phyloP scores from a whole-genome alignment of 139 green algal genomes.

The Chlamydomonas sphaeroides region DNA sequence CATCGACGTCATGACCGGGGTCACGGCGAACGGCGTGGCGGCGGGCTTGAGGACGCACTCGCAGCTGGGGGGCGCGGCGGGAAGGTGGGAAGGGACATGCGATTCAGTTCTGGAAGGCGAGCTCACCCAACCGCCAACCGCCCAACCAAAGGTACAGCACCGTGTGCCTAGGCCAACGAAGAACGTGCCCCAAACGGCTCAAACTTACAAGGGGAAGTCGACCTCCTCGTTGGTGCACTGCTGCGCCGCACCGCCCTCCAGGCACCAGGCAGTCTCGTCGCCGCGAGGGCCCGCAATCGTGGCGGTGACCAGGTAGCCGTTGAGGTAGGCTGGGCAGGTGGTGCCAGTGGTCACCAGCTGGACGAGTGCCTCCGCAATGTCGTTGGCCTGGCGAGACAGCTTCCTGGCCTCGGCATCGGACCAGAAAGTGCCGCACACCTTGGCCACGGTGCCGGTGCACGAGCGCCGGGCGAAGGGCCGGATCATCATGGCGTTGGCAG shows the following conservation, averaged over 20 bases:
- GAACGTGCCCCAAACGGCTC: too few relatives aligned
- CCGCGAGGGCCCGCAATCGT: background rate
- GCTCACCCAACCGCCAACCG: too few relatives aligned
- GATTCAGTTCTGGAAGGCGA: too few relatives aligned
- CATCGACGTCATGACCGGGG: too few relatives aligned
- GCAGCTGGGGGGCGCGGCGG: too few relatives aligned
- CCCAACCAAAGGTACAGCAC: too few relatives aligned
- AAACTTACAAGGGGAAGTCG: too few relatives aligned
- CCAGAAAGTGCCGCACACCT: slow-evolving; percentile 14
- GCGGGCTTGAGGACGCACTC: background rate
- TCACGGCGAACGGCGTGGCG: background rate
- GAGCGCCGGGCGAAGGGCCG: background rate
- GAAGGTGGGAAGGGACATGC: too few relatives aligned
- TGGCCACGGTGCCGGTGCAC: background rate
- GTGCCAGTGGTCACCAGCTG: background rate
- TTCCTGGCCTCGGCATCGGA: background rate
- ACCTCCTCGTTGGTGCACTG: too few relatives aligned
- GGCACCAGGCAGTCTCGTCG: background rate
- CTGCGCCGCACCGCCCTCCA: too few relatives aligned
- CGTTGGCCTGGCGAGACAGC: background rate
- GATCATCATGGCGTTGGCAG: background rate
- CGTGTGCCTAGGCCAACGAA: too few relatives aligned
- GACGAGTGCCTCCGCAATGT: background rate
- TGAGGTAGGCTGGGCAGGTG: background rate
- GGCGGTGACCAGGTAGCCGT: background rate